A percentile compares a stretch with the other conserved stretches of the same genome.
These are phyloP conservation scores for Trichocladium uniseriatum DNA, from an alignment of 495 filamentous ascomycete genomes.

Conservation along the genomic window DNA sequence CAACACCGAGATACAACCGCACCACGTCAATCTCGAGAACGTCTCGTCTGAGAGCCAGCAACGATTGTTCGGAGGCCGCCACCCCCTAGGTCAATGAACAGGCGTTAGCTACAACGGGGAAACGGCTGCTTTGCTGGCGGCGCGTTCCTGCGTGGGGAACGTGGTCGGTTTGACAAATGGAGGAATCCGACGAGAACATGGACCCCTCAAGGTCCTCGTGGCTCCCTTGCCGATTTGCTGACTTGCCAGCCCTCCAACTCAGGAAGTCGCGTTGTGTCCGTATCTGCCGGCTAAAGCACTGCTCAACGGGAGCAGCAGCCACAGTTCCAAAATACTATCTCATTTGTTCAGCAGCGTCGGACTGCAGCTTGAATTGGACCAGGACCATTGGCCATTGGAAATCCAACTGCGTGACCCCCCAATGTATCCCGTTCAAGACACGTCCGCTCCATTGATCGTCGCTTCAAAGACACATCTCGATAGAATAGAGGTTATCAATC, in stretches of 20 bases:
- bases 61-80: neutral
- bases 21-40: neutral
- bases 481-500: neutral
- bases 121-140: no score
- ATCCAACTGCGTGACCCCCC: neutral
- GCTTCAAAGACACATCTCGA: neutral
- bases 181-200: no score
- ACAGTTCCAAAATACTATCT: neutral
- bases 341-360: neutral
- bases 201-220: neutral
- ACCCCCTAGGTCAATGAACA: neutral
- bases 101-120: no score
- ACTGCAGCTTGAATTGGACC: neutral
- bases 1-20: slow-evolving; percentile 20
- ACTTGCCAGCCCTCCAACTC: neutral
- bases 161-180: no score
- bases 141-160: no score
- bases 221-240: neutral
- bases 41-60: neutral
- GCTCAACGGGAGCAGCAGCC: neutral
- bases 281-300: slow-evolving; percentile 3
- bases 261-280: no score
- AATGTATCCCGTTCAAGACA: neutral
- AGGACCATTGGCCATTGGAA: slow-evolving; percentile 7
- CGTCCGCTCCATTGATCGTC: neutral